phyloP scores from a whole-genome alignment of 352 stramenopile genomes.

The Thalassiosira livingstoniorum region DNA sequence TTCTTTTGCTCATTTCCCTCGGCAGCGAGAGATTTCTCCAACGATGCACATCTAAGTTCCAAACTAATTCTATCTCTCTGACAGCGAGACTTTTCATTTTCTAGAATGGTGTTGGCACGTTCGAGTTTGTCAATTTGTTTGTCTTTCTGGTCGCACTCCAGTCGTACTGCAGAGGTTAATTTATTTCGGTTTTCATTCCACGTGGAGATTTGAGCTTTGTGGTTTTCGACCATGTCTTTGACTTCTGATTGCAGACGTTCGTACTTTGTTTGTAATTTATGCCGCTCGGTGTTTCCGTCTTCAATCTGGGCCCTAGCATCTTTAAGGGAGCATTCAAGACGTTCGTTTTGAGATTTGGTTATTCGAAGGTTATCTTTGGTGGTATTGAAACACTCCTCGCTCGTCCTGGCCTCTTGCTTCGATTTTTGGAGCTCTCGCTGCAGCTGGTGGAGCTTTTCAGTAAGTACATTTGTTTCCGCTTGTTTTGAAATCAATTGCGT shows the following conservation, averaged over 20 bases:
- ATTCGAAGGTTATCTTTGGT: conserved; percentile 18
- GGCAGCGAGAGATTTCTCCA: conserved; percentile 17
- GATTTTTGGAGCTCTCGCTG: conserved; percentile 3
- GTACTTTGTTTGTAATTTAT: conserved; percentile 32
- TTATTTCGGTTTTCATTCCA: conserved; percentile 30
- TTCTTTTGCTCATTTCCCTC: conserved; percentile 22
- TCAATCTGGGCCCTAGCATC: conserved; percentile 35
- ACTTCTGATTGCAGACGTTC: conserved; percentile 37
- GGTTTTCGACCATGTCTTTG: conserved; percentile 22
- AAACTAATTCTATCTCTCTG: conserved; percentile 44
- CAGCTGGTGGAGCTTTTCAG: conserved; percentile 1
- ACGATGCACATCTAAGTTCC: conserved; percentile 29
- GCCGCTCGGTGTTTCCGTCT: conserved; percentile 26
- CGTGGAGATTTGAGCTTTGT: conserved; percentile 13
- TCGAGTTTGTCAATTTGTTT: conserved; percentile 39
- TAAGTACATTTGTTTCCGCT: conserved; percentile 33
- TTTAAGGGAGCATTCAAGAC: conserved; percentile 34
- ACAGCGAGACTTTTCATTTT: conserved; percentile 34
- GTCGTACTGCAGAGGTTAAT: conserved; percentile 27
- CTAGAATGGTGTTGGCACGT: conserved; percentile 17
- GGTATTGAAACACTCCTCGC: conserved; percentile 1
- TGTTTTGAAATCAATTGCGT: conserved; percentile 19
- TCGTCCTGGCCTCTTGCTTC: conserved; percentile 30
- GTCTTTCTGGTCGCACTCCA: conserved; percentile 21
- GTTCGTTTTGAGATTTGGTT: conserved; percentile 20